Evolutionary conservation across 208 protist species (phyloP).

Genomic region (Acanthamoeba healyi): DNA sequence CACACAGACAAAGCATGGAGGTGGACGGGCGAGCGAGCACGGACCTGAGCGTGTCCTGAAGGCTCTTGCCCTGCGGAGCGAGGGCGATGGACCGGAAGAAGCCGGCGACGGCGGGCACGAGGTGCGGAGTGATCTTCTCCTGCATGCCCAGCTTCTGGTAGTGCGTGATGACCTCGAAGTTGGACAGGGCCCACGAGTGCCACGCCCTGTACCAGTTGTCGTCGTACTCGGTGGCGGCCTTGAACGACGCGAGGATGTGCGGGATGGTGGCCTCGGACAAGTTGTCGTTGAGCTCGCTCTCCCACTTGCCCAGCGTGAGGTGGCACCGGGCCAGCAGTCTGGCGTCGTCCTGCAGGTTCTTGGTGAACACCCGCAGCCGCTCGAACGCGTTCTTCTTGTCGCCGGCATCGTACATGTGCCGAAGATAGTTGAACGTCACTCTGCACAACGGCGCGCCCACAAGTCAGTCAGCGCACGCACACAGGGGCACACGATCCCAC

Average conservation of each 20-base stretch:
- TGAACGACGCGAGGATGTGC: constrained; percentile 65
- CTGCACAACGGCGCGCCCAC: neutral
- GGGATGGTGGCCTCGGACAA: constrained; percentile 53
- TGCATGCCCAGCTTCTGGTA: neutral
- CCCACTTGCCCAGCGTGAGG: constrained; percentile 64
- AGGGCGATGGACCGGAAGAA: constrained; percentile 97
- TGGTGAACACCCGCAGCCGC: constrained; percentile 18
- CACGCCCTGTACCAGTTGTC: constrained; percentile 97
- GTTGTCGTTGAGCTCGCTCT: constrained; percentile 70
- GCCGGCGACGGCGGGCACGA: constrained; percentile 68
- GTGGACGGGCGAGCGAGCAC: neutral
- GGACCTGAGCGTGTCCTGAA: constrained; percentile 96
- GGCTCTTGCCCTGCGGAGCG: constrained; percentile 54
- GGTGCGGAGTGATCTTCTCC: constrained; percentile 2
- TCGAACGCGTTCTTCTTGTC: constrained; percentile 54
- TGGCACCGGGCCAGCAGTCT: constrained; percentile 66
- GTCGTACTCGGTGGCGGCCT: constrained; percentile 74
- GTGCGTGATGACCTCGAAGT: constrained; percentile 93
- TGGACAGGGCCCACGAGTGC: constrained; percentile 97
- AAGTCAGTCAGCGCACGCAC: too few species aligned
- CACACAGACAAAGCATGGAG: neutral
- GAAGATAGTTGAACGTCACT: constrained; percentile 43
- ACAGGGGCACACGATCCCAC: too few species aligned
- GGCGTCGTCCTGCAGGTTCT: constrained; percentile 54
- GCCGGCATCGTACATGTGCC: constrained; percentile 53